phyloP scores from a whole-genome alignment of 2,329 filamentous ascomycete genomes.

The Epichloe elymi region DNA sequence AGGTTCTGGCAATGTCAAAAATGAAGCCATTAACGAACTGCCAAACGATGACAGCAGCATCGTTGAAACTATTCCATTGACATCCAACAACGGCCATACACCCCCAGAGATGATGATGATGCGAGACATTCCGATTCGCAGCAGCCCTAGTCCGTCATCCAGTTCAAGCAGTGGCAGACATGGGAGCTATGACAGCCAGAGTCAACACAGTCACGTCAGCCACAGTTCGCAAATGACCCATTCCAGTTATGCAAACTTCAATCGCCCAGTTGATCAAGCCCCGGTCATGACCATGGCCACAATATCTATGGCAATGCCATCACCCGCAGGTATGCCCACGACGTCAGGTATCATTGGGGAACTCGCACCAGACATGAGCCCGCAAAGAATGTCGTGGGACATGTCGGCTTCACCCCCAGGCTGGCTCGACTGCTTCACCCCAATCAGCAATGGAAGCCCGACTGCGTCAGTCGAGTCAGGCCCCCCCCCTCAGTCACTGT shows the following conservation, averaged over 20 bases:
- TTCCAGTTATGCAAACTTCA: conserved; percentile 2
- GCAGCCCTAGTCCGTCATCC: conserved; percentile 11
- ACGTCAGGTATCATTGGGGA: conserved; percentile 6
- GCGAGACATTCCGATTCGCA: conserved; percentile 11
- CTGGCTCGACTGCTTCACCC: conserved; percentile 15
- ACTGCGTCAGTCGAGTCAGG: conserved; percentile 10
- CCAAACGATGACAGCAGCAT: not conserved
- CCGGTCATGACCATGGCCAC: conserved; percentile 4
- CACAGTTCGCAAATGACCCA: conserved; percentile 1
- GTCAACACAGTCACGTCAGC: conserved; percentile 4
- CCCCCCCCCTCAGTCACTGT: conserved; percentile 11
- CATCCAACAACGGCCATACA: not conserved
- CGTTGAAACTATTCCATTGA: not conserved
- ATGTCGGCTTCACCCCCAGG: conserved; percentile 10
- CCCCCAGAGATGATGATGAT: not conserved
- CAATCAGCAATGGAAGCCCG: conserved; percentile 13
- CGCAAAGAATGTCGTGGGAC: conserved; percentile 12
- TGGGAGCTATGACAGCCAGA: conserved; percentile 9
- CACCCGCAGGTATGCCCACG: conserved; percentile 1
- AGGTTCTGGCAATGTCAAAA: conserved; percentile 3
- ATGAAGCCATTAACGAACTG: conserved; percentile 3
- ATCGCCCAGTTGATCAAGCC: conserved; percentile 3
- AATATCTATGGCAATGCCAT: conserved; percentile 3
- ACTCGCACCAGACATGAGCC: conserved; percentile 9
- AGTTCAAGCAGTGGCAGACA: conserved; percentile 7